Base-by-base conservation (phyloP, 2,329 filamentous ascomycete species). In the Graphilbum fragrans region DNA sequence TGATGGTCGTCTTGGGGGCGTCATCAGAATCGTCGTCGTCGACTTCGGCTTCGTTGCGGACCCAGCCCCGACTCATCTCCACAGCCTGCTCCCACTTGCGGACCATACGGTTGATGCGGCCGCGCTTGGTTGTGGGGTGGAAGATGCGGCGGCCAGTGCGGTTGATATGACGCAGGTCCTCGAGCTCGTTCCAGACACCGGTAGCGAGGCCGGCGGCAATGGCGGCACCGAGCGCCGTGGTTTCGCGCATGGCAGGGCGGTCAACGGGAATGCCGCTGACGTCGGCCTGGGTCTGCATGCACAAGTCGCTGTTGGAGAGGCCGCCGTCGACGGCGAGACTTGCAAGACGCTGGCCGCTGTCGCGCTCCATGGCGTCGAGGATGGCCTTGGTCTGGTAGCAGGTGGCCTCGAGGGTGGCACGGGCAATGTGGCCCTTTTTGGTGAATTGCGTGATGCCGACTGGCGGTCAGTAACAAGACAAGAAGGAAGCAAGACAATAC, bases 371-470 rank as follows among this genome's bases (percentile, higher is more conserved):
- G 47, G 87, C 86, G 55, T 92, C 81, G 20, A 94, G 73, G 53
- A 94, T 94, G 19, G 87, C 87, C 53, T 87, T 87, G 20, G 86
- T 94, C 62, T 94, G 87, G 68, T 85, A 93, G 65, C 87, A 94
- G 31, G 85, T 88, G 5, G 87, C 86, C 62, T 94, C 87, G 41
- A 94, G 75, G 0, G 87, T 94, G 29, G 87, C 87, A 46, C 87
- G 80, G 35, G 86, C 86, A 52, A 94, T 86, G 58, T 94, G 87
- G 16, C 85, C 85, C 52, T 80, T 80, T 55, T 86, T 73, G 0
- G 87, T 94, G 63, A 87, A 82, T 52, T 88, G 82, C 0, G 86
- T 92, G 49, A 93, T 80, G 37, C 86, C 86, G 53, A 90, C 77
- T 77, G 46, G 8, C 41, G 33, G 21, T 43, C 37, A 17, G 35